Base-by-base conservation (phyloP, 2,329 filamentous ascomycete species). In the Xylariaceae sp. region DNA sequence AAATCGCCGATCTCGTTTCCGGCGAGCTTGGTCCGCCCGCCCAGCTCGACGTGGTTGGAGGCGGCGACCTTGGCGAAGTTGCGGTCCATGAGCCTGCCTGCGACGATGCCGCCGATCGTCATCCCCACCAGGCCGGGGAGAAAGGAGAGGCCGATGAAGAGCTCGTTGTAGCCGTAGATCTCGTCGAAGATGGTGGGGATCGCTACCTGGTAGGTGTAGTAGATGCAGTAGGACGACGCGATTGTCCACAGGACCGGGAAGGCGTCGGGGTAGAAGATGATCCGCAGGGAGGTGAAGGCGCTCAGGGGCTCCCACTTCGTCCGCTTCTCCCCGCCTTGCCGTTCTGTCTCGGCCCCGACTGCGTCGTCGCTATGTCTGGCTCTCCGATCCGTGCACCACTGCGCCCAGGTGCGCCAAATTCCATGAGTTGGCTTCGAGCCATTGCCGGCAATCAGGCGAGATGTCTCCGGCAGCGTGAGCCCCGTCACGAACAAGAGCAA, bases 1-100 rank as follows among this genome's bases (percentile, higher is more conserved):
- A 26, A 26, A 11, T 11, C 22, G 22, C 11, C 22, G 6, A 26
- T 11, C 22, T n/a, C n/a, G n/a, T n/a, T n/a, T n/a, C n/a, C n/a
- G n/a, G n/a, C n/a, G n/a, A n/a, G n/a, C n/a, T n/a, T n/a, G n/a
- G n/a, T n/a, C n/a, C n/a, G n/a, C n/a, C n/a, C n/a, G n/a, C n/a
- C n/a, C n/a, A n/a, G n/a, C n/a, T n/a, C n/a, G n/a, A n/a, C n/a
- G n/a, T n/a, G n/a, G n/a, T n/a, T n/a, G n/a, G n/a, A n/a, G n/a
- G n/a, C 22, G 22, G 22, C 11, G 22, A 26, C 22, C 11, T 6
- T 26, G 22, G 22, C 22, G 52, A 75, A 82, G 50, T 76, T 79
- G 59, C 67, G 69, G 53, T 82, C 77, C 11, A 81, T 64, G 1
- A 78, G 40, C 11, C 62, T 61, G 8, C 76, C 71, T 26, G 59